Evolutionary conservation across 1,139 yeast genomes (phyloP).

Genomic region (Ogataea hybrid): DNA sequence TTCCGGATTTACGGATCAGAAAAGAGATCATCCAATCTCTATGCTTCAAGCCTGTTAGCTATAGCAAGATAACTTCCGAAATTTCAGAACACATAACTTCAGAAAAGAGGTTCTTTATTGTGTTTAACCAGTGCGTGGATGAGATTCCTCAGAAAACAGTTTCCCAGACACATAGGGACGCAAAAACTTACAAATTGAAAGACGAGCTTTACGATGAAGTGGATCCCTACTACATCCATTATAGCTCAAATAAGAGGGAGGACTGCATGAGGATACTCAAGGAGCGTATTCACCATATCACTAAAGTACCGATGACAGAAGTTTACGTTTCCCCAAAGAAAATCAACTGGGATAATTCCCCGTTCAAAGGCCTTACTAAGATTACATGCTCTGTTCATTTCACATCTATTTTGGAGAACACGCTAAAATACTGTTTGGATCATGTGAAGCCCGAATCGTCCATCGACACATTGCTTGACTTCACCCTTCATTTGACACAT

Average conservation of each 20-base stretch:
- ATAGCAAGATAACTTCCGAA: slow-evolving; percentile 63
- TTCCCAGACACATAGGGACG: slow-evolving; percentile 27
- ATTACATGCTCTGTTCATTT: slow-evolving; percentile 54
- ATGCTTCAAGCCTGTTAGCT: slow-evolving; percentile 71
- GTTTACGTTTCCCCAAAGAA: slow-evolving; percentile 51
- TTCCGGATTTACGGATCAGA: slow-evolving; percentile 50
- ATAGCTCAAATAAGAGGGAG: slow-evolving; percentile 74
- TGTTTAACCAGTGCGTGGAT: slow-evolving; percentile 38
- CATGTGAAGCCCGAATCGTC: slow-evolving; percentile 10
- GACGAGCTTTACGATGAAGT: slow-evolving; percentile 30
- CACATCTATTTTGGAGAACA: slow-evolving; percentile 48
- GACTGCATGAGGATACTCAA: slow-evolving; percentile 58
- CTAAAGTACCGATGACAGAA: slow-evolving; percentile 39
- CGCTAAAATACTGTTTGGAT: slow-evolving; percentile 42
- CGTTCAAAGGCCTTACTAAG: slow-evolving; percentile 40
- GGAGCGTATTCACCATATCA: slow-evolving; percentile 38
- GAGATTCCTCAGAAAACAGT: slow-evolving; percentile 23
- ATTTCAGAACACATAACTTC: slow-evolving; percentile 74
- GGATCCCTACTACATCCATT: slow-evolving; percentile 65
- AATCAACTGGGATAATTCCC: slow-evolving; percentile 33
- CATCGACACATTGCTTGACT: slow-evolving; percentile 55
- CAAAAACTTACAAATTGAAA: slow-evolving; percentile 37
- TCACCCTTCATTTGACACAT: slow-evolving; percentile 68
- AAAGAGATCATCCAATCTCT: slow-evolving; percentile 77
- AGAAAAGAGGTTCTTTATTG: slow-evolving; percentile 72